Conservation (phyloP, 768 basidiomycete genomes). For the Russula sp. region DNA sequence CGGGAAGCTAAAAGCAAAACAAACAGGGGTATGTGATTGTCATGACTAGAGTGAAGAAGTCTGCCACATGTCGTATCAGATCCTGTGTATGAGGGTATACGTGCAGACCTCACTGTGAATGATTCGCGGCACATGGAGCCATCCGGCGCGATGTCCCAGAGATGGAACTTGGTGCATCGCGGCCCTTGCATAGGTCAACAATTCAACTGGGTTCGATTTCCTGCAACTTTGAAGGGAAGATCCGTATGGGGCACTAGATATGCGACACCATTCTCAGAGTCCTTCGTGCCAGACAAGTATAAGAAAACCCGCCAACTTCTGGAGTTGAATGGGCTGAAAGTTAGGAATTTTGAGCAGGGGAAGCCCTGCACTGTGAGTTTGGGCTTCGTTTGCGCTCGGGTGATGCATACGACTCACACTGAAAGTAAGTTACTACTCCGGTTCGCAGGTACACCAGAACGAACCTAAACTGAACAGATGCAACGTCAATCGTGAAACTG, state of each 20-base stretch:
- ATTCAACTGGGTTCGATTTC: not conserved
- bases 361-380: conserved; percentile 19
- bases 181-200: not conserved
- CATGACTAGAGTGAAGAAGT: not conserved
- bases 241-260: not conserved
- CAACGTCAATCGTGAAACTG: not conserved
- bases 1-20: conserved; percentile 24
- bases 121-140: not conserved
- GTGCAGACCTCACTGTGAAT: not conserved
- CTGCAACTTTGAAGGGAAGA: not conserved
- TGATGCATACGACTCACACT: not conserved
- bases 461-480: not conserved
- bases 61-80: not conserved
- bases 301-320: not conserved
- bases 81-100: not conserved
- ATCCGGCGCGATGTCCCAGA: not conserved
- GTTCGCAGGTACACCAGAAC: conserved; percentile 11
- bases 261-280: not conserved
- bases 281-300: not conserved
- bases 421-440: conserved; percentile 19
- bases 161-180: not conserved
- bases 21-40: conserved; percentile 16
- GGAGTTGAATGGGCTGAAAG: not conserved
- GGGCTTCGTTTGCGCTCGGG: no score
- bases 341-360: no score